phyloP scores from a whole-genome alignment of 257 asterid species.

The Ocimum tenuiflorum region DNA sequence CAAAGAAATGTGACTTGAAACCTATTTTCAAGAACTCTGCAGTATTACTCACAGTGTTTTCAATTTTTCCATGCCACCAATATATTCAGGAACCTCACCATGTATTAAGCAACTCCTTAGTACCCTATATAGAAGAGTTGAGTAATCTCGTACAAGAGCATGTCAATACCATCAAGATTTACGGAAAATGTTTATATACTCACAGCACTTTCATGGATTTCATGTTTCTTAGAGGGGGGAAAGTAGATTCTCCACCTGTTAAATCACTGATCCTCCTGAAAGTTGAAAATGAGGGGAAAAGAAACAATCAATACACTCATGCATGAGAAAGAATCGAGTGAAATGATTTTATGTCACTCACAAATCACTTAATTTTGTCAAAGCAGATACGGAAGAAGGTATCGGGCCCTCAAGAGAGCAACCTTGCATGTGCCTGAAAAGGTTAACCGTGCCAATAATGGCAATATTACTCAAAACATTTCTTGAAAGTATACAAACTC shows the following conservation, averaged over 20 bases:
- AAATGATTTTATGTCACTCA: slow-evolving; percentile 28
- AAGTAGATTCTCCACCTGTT: slow-evolving; percentile 46
- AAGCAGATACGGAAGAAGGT: slow-evolving; percentile 61
- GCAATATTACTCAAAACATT: neutral
- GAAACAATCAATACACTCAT: neutral
- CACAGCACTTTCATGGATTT: slow-evolving; percentile 63
- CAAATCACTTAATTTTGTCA: slow-evolving; percentile 68
- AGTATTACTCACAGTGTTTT: slow-evolving; percentile 56
- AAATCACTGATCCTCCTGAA: slow-evolving; percentile 93
- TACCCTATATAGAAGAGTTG: slow-evolving; percentile 32
- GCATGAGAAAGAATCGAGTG: neutral
- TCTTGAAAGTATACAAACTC: neutral
- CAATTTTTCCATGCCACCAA: slow-evolving; percentile 55
- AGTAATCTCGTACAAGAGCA: slow-evolving; percentile 1
- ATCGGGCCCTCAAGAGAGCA: slow-evolving; percentile 86
- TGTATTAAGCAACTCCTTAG: slow-evolving; percentile 56
- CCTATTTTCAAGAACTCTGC: neutral
- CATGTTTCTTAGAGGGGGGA: slow-evolving; percentile 50
- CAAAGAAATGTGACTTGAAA: neutral
- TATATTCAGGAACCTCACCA: slow-evolving; percentile 59
- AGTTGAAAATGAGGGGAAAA: slow-evolving; percentile 13
- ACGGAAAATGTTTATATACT: slow-evolving; percentile 24
- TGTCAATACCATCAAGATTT: neutral
- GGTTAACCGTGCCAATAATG: neutral
- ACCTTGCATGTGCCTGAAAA: slow-evolving; percentile 82